phyloP scores from a whole-genome alignment of 352 stramenopile genomes.

The Vaucheria bursata region DNA sequence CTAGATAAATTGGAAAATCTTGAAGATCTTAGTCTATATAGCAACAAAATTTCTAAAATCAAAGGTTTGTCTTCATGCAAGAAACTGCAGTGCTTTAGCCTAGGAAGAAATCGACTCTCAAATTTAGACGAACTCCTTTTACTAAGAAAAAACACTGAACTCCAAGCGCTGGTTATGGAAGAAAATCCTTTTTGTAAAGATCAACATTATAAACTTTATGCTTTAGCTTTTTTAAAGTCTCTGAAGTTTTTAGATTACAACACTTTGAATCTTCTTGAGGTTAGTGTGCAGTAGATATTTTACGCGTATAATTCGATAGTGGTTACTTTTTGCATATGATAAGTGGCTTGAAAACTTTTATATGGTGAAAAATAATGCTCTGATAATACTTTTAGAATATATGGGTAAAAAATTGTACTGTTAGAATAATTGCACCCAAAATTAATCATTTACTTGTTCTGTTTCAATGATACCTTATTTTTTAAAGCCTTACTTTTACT shows the following conservation, averaged over 20 bases:
- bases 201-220: slow-evolving; percentile 74
- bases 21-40: slow-evolving; percentile 80
- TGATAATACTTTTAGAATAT: no score
- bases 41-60: slow-evolving; percentile 79
- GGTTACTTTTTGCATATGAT: slow-evolving; percentile 55
- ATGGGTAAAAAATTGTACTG: slow-evolving; percentile 74
- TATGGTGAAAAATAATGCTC: slow-evolving; percentile 51
- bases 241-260: slow-evolving; percentile 85
- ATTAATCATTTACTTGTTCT: not conserved
- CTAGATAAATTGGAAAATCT: slow-evolving; percentile 77
- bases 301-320: slow-evolving; percentile 16
- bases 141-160: slow-evolving; percentile 52
- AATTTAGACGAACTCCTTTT: slow-evolving; percentile 62
- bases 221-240: slow-evolving; percentile 79
- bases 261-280: slow-evolving; percentile 66
- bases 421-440: slow-evolving; percentile 41
- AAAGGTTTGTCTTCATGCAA: slow-evolving; percentile 76
- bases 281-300: slow-evolving; percentile 12
- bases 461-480: no score
- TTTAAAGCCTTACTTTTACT: no score
- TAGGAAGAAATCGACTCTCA: slow-evolving; percentile 81
- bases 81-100: slow-evolving; percentile 75
- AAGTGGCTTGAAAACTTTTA: not conserved
- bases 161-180: slow-evolving; percentile 76
- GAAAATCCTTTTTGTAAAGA: slow-evolving; percentile 82